Base-by-base conservation (phyloP, 1,284 basidiomycete genomes). In the Vanrija pseudolonga region DNA sequence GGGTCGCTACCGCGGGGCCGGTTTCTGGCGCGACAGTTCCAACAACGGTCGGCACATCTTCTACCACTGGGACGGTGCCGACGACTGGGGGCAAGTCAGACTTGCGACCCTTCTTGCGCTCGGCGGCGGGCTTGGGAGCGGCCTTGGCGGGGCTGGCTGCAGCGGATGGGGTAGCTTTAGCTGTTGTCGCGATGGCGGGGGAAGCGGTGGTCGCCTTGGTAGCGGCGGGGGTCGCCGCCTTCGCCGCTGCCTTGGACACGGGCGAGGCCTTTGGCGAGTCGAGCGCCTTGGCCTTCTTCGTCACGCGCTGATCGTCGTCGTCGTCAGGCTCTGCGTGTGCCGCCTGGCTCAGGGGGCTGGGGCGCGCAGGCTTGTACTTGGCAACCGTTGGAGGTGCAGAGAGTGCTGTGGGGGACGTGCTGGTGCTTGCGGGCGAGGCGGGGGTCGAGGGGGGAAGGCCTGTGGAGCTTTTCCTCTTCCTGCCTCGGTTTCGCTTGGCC, bases 361-460 rank as follows among this genome's bases (percentile, higher is more conserved):
- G 66, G 14, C 55, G 60, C 9, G 44, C 47, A 12, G 66, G 66
- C 40, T 62, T 65, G 59, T 64, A 66, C 46, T 50, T 26, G 19
- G 37, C 22, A 4, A 39, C 48, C n/a, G n/a, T n/a, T n/a, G n/a
- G 24, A 48, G 39, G 9, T 19, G 11, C 37, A 4, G 28, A 14
- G n/a, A 19, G n/a, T 3, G 17, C 3, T 4, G 44, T 19, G 8
- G 41, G 14, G 15, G 24, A 17, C 14, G 28, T 7, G 45, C 19
- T 15, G 41, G 17, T 44, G n/a, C 23, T 17, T 4, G 36, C 15
- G 3, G 46, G 22, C 19, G 46, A n/a, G 4, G 37, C 20, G 15
- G 46, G 17, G 15, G 36, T 9, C 19, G 46, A 11, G 6, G 45
- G 18, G 14, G 7, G 7, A 26, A 7, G 6, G 9, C 39, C n/a